Evolutionary conservation across 1,139 yeast species (phyloP).

Genomic region (Suhomyces ambrosiae): DNA sequence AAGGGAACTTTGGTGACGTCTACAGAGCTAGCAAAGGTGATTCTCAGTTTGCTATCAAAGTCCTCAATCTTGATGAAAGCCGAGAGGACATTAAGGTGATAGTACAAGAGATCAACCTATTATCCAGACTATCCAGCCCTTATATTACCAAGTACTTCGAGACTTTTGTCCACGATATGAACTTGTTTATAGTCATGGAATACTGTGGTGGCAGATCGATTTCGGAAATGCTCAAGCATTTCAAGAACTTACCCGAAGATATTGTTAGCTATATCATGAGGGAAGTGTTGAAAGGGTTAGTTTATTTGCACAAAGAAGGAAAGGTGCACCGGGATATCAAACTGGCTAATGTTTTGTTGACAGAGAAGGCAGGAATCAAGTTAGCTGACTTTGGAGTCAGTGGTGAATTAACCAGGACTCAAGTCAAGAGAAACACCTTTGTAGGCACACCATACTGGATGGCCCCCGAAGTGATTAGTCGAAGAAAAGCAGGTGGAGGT

Average conservation of each 20-base stretch:
- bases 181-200: slow-evolving; percentile 90
- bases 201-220: slow-evolving; percentile 93
- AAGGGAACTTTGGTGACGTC: slow-evolving; percentile 88
- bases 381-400: slow-evolving; percentile 89
- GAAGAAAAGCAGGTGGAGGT: slow-evolving; percentile 65
- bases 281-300: slow-evolving; percentile 63
- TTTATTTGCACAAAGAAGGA: slow-evolving; percentile 69
- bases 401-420: slow-evolving; percentile 69
- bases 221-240: slow-evolving; percentile 53
- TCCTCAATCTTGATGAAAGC: slow-evolving; percentile 71
- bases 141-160: slow-evolving; percentile 66
- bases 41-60: slow-evolving; percentile 72
- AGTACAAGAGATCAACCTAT: slow-evolving; percentile 73
- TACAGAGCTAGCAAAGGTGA: slow-evolving; percentile 55
- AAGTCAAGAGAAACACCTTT: slow-evolving; percentile 64
- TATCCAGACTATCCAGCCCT: slow-evolving; percentile 64
- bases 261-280: slow-evolving; percentile 59
- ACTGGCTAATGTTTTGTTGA: slow-evolving; percentile 76
- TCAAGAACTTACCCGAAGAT: slow-evolving; percentile 55
- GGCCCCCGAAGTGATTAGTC: slow-evolving; percentile 82
- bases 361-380: slow-evolving; percentile 63
- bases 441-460: slow-evolving; percentile 94
- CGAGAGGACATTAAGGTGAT: slow-evolving; percentile 71
- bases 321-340: slow-evolving; percentile 86
- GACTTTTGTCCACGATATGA: slow-evolving; percentile 61